Evolutionary conservation across 305 asterid genomes (phyloP).

Genomic region (Fraxinus nigra): DNA sequence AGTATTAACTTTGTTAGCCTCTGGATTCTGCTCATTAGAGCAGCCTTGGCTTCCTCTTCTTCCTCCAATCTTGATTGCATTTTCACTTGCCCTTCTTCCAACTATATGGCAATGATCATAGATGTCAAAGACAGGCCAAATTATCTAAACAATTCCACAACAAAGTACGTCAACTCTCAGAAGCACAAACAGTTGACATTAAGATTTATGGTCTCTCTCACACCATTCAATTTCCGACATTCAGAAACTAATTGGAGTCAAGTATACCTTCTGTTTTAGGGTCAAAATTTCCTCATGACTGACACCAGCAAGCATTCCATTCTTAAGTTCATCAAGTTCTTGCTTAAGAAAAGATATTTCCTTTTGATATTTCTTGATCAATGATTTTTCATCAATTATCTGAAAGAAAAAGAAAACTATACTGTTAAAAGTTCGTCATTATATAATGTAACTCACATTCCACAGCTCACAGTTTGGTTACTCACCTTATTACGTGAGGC

Average conservation of each 20-base stretch:
- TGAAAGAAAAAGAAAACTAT: conserved; percentile 32
- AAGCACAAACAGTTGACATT: neutral
- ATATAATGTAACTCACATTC: conserved; percentile 7
- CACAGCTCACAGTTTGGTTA: conserved; percentile 9
- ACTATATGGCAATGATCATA: conserved; percentile 39
- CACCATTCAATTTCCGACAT: conserved; percentile 15
- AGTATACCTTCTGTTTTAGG: conserved; percentile 78
- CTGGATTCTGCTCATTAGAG: conserved; percentile 96
- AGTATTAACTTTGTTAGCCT: conserved; percentile 95
- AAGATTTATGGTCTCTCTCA: neutral
- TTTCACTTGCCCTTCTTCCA: conserved; percentile 98
- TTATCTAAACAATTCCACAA: conserved; percentile 9
- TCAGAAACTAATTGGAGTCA: conserved; percentile 1
- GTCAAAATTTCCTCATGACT: conserved; percentile 83
- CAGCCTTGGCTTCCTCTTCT: conserved; percentile 97
- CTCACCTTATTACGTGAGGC: conserved; percentile 94
- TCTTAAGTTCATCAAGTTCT: conserved; percentile 84
- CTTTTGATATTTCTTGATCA: conserved; percentile 96
- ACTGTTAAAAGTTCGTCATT: conserved; percentile 8
- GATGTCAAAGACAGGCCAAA: conserved; percentile 15
- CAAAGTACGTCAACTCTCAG: conserved; percentile 11
- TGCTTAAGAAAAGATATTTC: conserved; percentile 87
- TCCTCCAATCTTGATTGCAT: conserved; percentile 99
- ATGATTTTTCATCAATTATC: conserved; percentile 97
- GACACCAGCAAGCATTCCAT: conserved; percentile 78